Evolutionary conservation across 805 yeast genomes (phyloP), one percentile per base, ranked within the genome.

Genomic region (Saturnispora dispora): DNA sequence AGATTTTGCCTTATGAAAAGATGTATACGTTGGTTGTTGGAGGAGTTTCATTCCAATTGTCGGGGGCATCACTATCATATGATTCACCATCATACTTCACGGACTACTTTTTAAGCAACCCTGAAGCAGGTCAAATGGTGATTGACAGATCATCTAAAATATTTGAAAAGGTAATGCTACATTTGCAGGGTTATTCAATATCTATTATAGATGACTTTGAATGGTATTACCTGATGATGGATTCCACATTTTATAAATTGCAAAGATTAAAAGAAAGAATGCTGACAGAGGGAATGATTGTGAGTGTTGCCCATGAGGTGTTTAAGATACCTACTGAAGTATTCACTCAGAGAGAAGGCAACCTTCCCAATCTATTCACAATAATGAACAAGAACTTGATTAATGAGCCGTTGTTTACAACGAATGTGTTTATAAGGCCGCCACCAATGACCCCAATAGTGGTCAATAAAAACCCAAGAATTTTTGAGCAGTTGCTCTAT

Each of bases 81-180:
- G 96, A 89, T 67, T 83, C 83, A 0, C 97, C 97, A 0, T 86
- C 95, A 4, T 88, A 85, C 63, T 90, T 89, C 70, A 88, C 96
- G 2, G 71, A 75, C 27, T 87, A 72, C 68, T 89, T 89, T 63
- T 58, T 60, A 5, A 60, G 68, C 20, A 70, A 60, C 23, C 59
- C 58, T 3, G 75, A 74, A 52, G 59, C 65, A 17, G 62, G 61
- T 8, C 71, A 69, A 39, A 67, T 75, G 0, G 63, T 87, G 9
- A 79, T 89, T 50, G 96, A 89, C 64, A 70, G 96, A 36, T 82
- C 83, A 9, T 84, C 95, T 0, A 70, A 65, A 1, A 77, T 86
- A 0, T 89, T 89, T 63, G 77, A 79, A 51, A 70, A 73, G 55
- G 85, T 89, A 18, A 78, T 78, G 58, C 62, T 71, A 53, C 96